Percentiles rank a stretch among this genome's conserved stretches.
phyloP scores from a whole-genome alignment of 768 basidiomycete species.

The Kondoa malvinella region DNA sequence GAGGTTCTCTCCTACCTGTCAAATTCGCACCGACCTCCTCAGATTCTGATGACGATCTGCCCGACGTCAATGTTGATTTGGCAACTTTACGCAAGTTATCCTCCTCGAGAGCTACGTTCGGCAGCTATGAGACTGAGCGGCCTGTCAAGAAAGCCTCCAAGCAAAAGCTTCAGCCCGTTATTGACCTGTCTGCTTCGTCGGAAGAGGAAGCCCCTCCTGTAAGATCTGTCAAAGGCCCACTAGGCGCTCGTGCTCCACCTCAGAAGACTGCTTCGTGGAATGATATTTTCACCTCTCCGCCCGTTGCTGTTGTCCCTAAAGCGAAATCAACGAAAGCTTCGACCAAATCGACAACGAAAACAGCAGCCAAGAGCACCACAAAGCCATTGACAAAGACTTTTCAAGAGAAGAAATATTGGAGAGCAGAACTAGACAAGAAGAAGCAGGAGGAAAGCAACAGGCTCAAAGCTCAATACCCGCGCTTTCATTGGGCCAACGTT shows the following conservation, averaged over 20 bases:
- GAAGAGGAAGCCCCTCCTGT: background rate
- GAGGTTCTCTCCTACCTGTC: background rate
- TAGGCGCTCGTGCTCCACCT: background rate
- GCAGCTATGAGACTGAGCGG: background rate
- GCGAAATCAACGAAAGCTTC: background rate
- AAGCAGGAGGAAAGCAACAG: background rate
- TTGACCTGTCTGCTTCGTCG: background rate
- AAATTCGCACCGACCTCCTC: background rate
- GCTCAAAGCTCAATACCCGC: background rate
- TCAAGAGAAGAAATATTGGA: background rate
- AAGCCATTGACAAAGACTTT: too few species aligned
- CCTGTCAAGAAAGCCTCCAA: too few species aligned
- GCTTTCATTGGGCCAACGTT: slow-evolving; percentile 1
- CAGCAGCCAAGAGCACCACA: too few species aligned
- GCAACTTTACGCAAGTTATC: too few species aligned
- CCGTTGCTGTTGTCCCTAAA: background rate
- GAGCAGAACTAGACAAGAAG: background rate
- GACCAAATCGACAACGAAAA: background rate
- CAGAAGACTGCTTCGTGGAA: background rate
- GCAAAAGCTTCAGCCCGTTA: background rate
- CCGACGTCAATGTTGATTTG: too few species aligned
- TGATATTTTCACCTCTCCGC: background rate
- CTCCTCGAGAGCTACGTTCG: background rate
- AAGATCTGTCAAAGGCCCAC: background rate
- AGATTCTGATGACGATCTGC: background rate